Evolutionary conservation across 257 asterid genomes (phyloP), one percentile per base, ranked within the genome.

Genomic region (Solanum piurae): DNA sequence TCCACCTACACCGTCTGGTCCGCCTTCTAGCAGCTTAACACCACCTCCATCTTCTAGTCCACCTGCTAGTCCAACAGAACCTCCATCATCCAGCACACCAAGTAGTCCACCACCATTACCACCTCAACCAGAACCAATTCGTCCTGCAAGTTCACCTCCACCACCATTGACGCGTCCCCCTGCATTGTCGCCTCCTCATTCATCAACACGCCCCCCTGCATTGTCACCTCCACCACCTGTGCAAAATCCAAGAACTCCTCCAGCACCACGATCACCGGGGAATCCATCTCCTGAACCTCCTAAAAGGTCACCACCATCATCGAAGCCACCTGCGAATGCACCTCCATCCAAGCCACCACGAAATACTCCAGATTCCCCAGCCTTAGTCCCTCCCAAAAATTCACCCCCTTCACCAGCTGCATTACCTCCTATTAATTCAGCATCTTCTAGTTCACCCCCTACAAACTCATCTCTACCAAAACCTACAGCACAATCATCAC

Each of bases 351-450:
- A 87, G 16, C 89, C 91, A 1, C 91, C 86, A n/a, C 79, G 3
- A 89, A 25, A 16, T 82, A 29, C 89, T 23, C 90, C 91, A 2
- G 83, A 96, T 13, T 89, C 91, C 29, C 90, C 89, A 18, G 23
- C 91, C 55, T 88, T 92, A 23, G 86, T 29, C 34, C 89, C 93
- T 83, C 92, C 92, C 12, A 49, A 34, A 52, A 85, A 14, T 38
- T 87, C 95, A 29, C 94, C 98, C n/a, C 93, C 97, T 3, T 38
- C 88, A 13, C 89, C 91, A 13, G 86, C 88, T 68, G 83, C 90
- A 29, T 37, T 79, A 7, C 25, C 90, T 72, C 85, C 85, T 80
- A 80, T 9, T 46, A 46, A 80, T 20, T 80, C 85, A 46, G 29
- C 68, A 29, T 46, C 85, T 49, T 80, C 68, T 16, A 46, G 85